Evolutionary conservation across 306 rosid genomes (phyloP).

Genomic region (Arachis hypogaea): DNA sequence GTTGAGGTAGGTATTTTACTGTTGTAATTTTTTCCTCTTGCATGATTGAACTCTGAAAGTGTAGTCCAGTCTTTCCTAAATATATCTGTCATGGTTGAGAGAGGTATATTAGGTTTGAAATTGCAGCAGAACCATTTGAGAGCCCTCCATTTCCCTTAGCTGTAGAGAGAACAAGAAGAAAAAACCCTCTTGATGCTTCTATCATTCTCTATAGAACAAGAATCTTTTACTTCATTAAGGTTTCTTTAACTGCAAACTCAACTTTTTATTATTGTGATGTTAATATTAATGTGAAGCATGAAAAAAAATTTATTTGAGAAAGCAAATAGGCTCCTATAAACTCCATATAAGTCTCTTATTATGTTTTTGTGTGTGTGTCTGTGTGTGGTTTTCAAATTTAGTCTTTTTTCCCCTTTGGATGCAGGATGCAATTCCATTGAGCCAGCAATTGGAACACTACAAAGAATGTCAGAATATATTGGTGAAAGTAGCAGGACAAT

Average conservation of each 20-base stretch:
- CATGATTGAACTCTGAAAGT: slow-evolving; percentile 53
- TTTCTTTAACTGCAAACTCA: too few species aligned
- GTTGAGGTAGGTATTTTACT: slow-evolving; percentile 93
- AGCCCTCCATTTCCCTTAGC: slow-evolving; percentile 65
- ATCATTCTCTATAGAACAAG: too few species aligned
- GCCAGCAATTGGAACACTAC: slow-evolving; percentile 62
- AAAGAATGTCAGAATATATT: slow-evolving; percentile 62
- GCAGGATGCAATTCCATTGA: slow-evolving; percentile 65
- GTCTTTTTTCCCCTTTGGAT: slow-evolving; percentile 23
- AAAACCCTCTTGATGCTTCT: slow-evolving; percentile 61
- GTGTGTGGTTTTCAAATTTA: too few species aligned
- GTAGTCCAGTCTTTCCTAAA: slow-evolving; percentile 46
- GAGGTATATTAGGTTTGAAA: slow-evolving; percentile 39
- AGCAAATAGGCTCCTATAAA: too few species aligned
- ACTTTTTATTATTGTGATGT: too few species aligned
- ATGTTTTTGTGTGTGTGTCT: too few species aligned
- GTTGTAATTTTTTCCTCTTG: slow-evolving; percentile 55
- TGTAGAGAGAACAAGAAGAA: slow-evolving; percentile 59
- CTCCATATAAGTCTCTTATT: too few species aligned
- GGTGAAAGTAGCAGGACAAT: slow-evolving; percentile 47
- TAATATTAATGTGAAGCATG: too few species aligned
- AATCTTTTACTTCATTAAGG: too few species aligned
- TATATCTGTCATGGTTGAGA: neutral
- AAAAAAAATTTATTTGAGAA: too few species aligned
- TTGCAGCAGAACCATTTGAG: slow-evolving; percentile 37